These are phyloP conservation scores for Pseudoscleropodium purum DNA, from an alignment of 225 moss, liverwort and hornwort species.

Conservation along the genomic window DNA sequence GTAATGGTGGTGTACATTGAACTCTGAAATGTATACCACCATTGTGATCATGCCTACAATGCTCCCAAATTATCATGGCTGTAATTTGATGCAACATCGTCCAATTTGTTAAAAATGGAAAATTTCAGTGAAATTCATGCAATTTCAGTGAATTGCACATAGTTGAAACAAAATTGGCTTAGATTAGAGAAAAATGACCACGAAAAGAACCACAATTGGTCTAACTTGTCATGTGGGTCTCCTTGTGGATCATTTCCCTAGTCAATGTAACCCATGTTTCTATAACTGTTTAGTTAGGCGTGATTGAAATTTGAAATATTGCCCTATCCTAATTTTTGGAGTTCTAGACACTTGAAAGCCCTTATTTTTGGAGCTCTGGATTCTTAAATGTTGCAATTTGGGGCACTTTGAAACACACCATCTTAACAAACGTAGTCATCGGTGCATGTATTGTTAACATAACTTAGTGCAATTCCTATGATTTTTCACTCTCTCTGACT, in stretches of 20 bases:
- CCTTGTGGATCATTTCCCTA: background rate
- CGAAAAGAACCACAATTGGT: background rate
- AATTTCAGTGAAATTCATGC: too few species aligned
- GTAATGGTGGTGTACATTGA: too few species aligned
- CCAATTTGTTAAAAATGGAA: background rate
- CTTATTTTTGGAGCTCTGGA: background rate
- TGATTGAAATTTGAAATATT: accelerated
- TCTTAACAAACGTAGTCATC: background rate
- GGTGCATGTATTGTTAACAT: background rate
- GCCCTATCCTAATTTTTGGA: too few species aligned
- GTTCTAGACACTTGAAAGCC: background rate
- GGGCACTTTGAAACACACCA: too few species aligned
- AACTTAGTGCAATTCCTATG: background rate
- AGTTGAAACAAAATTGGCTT: background rate
- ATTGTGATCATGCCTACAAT: background rate
- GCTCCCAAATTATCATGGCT: accelerated
- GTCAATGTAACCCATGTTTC: accelerated
- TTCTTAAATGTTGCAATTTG: background rate
- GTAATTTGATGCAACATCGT: background rate
- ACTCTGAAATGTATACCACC: background rate
- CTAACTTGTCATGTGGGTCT: background rate
- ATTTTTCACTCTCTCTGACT: background rate
- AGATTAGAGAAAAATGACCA: background rate
- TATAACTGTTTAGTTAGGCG: too few species aligned
- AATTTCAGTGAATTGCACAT: accelerated